Percentiles rank a stretch among this genome's conserved stretches.
phyloP scores from a whole-genome alignment of 2,329 filamentous ascomycete genomes.

The Aspergillus sp. region DNA sequence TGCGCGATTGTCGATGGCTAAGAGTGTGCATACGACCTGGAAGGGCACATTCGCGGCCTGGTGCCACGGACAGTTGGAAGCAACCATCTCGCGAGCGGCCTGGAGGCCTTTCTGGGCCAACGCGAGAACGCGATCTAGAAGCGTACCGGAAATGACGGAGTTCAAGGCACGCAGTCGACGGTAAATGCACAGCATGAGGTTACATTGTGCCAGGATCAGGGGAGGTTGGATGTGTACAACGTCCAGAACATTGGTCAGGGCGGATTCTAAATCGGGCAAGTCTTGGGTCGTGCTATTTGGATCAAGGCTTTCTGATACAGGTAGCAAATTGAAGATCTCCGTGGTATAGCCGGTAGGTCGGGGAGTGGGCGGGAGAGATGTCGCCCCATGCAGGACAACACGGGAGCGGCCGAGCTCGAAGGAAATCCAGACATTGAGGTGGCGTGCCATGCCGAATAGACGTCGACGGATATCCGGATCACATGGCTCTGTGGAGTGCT shows the following conservation, averaged over 20 bases:
- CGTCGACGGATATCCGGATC: slow-evolving; percentile 41
- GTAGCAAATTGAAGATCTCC: slow-evolving; percentile 53
- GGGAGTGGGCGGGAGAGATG: slow-evolving; percentile 39
- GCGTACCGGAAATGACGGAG: slow-evolving; percentile 40
- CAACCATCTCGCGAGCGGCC: slow-evolving; percentile 48
- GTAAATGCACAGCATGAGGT: slow-evolving; percentile 55
- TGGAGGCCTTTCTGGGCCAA: slow-evolving; percentile 46
- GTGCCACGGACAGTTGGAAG: slow-evolving; percentile 53
- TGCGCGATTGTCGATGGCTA: slow-evolving; percentile 54
- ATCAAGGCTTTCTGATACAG: slow-evolving; percentile 54
- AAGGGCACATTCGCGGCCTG: slow-evolving; percentile 61
- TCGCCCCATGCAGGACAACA: slow-evolving; percentile 48
- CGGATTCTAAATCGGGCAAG: slow-evolving; percentile 42
- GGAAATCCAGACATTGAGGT: slow-evolving; percentile 59
- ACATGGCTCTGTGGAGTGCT: slow-evolving; percentile 12
- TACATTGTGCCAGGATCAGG: slow-evolving; percentile 51
- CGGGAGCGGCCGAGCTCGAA: slow-evolving; percentile 58
- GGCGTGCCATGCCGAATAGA: slow-evolving; percentile 52
- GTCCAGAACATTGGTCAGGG: slow-evolving; percentile 42
- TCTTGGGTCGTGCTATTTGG: slow-evolving; percentile 45
- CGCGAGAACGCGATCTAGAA: slow-evolving; percentile 48
- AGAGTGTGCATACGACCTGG: slow-evolving; percentile 55
- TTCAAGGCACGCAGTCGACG: slow-evolving; percentile 54
- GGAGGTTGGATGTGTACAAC: slow-evolving; percentile 41
- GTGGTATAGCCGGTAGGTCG: slow-evolving; percentile 43